A percentile compares a stretch with the other conserved stretches of the same genome.
phyloP scores from a whole-genome alignment of 2,329 filamentous ascomycete species.

The Pestalotiopsis sp. region DNA sequence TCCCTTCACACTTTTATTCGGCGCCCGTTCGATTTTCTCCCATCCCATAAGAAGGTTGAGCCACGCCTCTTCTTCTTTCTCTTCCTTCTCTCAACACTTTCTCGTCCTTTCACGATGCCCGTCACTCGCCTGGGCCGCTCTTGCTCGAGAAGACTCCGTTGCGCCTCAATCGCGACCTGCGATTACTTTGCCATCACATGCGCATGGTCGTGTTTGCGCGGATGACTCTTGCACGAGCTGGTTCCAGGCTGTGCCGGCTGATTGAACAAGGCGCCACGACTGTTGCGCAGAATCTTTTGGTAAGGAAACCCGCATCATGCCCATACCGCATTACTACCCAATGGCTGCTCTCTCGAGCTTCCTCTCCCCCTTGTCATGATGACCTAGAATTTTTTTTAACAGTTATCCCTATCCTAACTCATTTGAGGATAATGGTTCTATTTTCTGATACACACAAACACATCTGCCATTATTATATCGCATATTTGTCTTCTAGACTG shows the following conservation, averaged over 20 bases:
- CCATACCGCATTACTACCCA: neutral
- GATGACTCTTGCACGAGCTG: neutral
- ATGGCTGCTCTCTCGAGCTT: neutral
- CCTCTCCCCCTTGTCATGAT: neutral
- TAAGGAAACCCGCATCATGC: neutral
- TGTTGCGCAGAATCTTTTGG: neutral
- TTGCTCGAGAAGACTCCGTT: neutral
- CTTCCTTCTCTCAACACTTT: neutral
- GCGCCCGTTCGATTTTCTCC: neutral
- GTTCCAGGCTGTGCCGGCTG: neutral
- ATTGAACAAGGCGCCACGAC: neutral
- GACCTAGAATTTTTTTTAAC: constrained; percentile 4
- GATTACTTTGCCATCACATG: neutral
- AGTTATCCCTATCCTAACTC: constrained; percentile 11
- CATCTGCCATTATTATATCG: neutral
- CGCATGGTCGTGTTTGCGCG: neutral
- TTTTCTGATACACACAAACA: constrained; percentile 1
- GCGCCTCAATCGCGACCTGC: neutral
- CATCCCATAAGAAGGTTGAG: constrained; percentile 5
- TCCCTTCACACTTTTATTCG: neutral
- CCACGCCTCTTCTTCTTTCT: neutral
- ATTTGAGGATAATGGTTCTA: constrained; percentile 5
- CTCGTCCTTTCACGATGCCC: neutral
- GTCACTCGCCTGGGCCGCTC: neutral
- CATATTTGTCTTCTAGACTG: neutral